Conservation (phyloP, 2,329 filamentous ascomycete genomes). For the Sclerotinia sclerotiorum region DNA sequence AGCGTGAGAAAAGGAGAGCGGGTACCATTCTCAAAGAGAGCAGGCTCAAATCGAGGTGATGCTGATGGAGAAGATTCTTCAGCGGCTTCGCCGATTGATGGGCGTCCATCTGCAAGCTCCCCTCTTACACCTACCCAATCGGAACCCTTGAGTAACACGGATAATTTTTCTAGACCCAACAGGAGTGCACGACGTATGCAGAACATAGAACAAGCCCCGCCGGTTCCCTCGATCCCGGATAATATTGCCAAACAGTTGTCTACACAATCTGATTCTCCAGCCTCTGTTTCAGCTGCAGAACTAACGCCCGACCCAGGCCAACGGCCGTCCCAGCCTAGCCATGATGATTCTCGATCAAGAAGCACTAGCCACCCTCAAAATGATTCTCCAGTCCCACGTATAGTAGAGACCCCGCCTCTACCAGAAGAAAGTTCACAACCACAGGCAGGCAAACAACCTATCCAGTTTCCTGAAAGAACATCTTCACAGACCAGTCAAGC, state of each 20-base stretch:
- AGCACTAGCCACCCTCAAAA: slow-evolving; percentile 36
- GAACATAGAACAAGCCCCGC: slow-evolving; percentile 29
- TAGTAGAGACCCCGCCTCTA: slow-evolving; percentile 62
- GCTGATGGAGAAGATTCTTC: slow-evolving; percentile 54
- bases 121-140: slow-evolving; percentile 64
- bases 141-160: slow-evolving; percentile 58
- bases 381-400: slow-evolving; percentile 52
- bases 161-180: slow-evolving; percentile 62
- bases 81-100: slow-evolving; percentile 49
- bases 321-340: slow-evolving; percentile 8
- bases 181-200: slow-evolving; percentile 36
- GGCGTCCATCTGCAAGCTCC: slow-evolving; percentile 43
- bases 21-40: slow-evolving; percentile 71
- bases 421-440: slow-evolving; percentile 31
- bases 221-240: slow-evolving; percentile 24
- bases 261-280: slow-evolving; percentile 26
- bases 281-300: slow-evolving; percentile 11
- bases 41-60: slow-evolving; percentile 59
- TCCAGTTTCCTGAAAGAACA: slow-evolving; percentile 24
- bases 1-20: slow-evolving; percentile 80
- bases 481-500: slow-evolving; percentile 22
- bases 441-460: slow-evolving; percentile 24
- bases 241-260: slow-evolving; percentile 25
- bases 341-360: slow-evolving; percentile 24
- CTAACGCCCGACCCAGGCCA: background rate